Conservation (phyloP, 2,329 filamentous ascomycete species). For the Daldinia eschscholtzii region DNA sequence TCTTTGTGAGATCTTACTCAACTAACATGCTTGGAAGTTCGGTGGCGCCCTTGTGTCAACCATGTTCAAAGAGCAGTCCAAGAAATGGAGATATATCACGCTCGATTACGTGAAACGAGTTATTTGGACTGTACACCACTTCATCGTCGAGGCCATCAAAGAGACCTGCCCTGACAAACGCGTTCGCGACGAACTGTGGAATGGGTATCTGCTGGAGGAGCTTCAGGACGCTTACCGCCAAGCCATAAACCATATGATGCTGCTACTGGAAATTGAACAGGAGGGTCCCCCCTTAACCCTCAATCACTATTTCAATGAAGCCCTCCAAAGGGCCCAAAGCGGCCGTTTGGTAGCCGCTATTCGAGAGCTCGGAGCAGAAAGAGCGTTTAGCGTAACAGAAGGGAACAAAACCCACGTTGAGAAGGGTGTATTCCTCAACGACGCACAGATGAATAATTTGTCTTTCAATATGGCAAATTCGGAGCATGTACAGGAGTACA, state of each 20-base stretch:
- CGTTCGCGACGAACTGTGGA: constrained; percentile 57
- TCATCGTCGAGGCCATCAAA: constrained; percentile 57
- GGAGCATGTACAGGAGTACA: constrained; percentile 60
- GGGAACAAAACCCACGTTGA: not conserved
- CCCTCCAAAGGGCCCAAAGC: constrained; percentile 48
- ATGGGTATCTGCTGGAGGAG: constrained; percentile 57
- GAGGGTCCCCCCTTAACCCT: constrained; percentile 59
- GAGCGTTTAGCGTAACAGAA: not conserved
- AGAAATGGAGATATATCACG: constrained; percentile 61
- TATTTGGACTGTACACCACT: constrained; percentile 60
- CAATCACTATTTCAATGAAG: constrained; percentile 63
- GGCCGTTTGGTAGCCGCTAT: constrained; percentile 42
- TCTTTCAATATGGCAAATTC: constrained; percentile 49
- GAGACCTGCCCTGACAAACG: constrained; percentile 57
- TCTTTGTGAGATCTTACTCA: not conserved
- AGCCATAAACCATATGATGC: constrained; percentile 59
- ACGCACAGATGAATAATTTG: constrained; percentile 39
- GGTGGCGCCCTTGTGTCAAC: constrained; percentile 52
- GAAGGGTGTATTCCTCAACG: not conserved
- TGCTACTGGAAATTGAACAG: constrained; percentile 62
- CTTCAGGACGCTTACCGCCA: constrained; percentile 58
- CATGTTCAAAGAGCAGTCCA: constrained; percentile 63
- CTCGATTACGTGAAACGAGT: constrained; percentile 60
- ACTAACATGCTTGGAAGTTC: constrained; percentile 37
- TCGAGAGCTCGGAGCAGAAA: constrained; percentile 28